Conservation (phyloP, 2,329 filamentous ascomycete genomes). For the Lojkania enalia region DNA sequence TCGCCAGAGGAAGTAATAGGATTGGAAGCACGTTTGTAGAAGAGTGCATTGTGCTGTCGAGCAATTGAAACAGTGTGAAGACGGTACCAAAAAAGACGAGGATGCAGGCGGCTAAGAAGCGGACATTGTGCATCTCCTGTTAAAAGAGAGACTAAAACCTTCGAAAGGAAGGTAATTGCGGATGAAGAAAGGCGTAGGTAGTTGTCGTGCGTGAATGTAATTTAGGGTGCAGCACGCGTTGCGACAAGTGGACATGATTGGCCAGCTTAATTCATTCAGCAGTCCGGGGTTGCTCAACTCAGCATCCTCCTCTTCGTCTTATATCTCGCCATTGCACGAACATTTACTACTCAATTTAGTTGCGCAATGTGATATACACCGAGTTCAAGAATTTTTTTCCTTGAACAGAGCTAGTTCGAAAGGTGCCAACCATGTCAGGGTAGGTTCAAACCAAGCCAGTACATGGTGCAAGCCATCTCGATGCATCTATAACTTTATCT, state of each 20-base stretch:
- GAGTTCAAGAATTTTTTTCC: slow-evolving; percentile 51
- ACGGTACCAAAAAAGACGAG: slow-evolving; percentile 22
- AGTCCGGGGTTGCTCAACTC: background rate
- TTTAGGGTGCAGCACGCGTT: slow-evolving; percentile 4
- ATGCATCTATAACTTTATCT: too few relatives aligned
- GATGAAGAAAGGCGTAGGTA: slow-evolving; percentile 20
- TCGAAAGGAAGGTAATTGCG: slow-evolving; percentile 20
- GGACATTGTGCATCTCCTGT: slow-evolving; percentile 34
- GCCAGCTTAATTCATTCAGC: background rate
- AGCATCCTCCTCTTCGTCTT: background rate
- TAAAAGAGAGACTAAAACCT: slow-evolving; percentile 2
- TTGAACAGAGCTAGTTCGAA: too few relatives aligned
- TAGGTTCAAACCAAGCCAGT: too few relatives aligned
- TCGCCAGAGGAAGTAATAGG: slow-evolving; percentile 21
- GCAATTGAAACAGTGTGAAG: slow-evolving; percentile 25
- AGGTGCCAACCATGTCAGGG: too few relatives aligned
- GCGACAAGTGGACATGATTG: background rate
- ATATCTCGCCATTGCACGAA: slow-evolving; percentile 8
- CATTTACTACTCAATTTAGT: background rate
- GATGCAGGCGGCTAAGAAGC: slow-evolving; percentile 11
- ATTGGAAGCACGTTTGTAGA: slow-evolving; percentile 20
- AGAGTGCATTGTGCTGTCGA: slow-evolving; percentile 25
- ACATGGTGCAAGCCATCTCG: too few relatives aligned
- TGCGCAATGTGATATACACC: slow-evolving; percentile 8
- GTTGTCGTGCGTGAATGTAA: slow-evolving; percentile 2